Conservation (phyloP, 2,329 filamentous ascomycete genomes). For the Claviceps maximensis region DNA sequence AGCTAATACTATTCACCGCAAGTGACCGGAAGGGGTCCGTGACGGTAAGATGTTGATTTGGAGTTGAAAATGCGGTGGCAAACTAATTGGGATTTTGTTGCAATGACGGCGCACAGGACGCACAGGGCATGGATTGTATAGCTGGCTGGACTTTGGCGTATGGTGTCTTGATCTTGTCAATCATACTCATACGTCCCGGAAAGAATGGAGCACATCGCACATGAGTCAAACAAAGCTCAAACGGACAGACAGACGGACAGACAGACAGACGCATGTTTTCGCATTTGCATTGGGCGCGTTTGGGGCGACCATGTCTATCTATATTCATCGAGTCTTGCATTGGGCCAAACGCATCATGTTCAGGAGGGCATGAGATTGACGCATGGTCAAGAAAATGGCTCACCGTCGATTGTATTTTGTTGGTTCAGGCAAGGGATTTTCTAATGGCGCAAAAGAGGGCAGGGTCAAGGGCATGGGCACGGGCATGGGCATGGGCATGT, state of each 20-base stretch:
- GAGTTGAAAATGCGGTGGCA: conserved; percentile 4
- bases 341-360: background rate
- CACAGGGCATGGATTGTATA: conserved; percentile 5
- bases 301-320: no score
- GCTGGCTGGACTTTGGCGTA: conserved; percentile 1
- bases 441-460: conserved; percentile 1
- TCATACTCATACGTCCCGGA: background rate
- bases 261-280: no score
- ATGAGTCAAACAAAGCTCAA: no score
- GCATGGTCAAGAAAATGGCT: conserved; percentile 2
- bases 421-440: background rate
- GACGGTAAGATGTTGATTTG: background rate
- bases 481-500: background rate
- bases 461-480: background rate
- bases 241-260: no score
- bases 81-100: conserved; percentile 1
- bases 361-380: conserved; percentile 2
- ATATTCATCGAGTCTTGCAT: no score
- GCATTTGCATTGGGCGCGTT: no score
- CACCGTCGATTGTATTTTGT: conserved; percentile 4
- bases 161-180: conserved; percentile 2
- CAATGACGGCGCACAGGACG: conserved; percentile 4
- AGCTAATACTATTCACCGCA: background rate
- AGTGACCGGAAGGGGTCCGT: background rate
- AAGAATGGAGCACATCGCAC: background rate